phyloP scores from a whole-genome alignment of 345 rosid species.

The Ceriops zippeliana region DNA sequence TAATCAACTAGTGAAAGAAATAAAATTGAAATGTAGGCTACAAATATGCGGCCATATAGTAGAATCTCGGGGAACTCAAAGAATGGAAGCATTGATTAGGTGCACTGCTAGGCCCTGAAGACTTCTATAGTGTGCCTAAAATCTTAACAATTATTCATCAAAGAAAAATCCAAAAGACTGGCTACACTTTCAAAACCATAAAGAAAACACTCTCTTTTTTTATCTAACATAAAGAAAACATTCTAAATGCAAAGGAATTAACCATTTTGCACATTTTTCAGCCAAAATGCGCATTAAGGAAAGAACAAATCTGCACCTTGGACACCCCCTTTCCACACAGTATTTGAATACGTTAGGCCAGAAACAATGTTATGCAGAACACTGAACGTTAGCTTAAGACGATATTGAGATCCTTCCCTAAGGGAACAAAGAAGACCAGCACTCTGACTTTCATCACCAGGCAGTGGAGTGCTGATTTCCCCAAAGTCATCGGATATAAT shows the following conservation, averaged over 20 bases:
- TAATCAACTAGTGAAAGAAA: not conserved
- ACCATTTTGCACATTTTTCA: not conserved
- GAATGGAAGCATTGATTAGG: too few species aligned
- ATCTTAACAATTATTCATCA: too few species aligned
- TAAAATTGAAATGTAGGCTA: not conserved
- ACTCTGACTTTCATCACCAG: slow-evolving; percentile 27
- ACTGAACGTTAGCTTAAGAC: slow-evolving; percentile 42
- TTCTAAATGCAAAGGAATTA: not conserved
- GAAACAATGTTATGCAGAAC: slow-evolving; percentile 56
- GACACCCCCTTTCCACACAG: slow-evolving; percentile 48
- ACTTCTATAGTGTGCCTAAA: too few species aligned
- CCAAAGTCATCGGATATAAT: slow-evolving; percentile 46
- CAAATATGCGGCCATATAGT: not conserved
- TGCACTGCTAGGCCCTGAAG: too few species aligned
- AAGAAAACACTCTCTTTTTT: too few species aligned
- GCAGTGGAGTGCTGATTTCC: slow-evolving; percentile 40
- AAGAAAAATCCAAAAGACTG: not conserved
- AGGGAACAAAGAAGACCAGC: slow-evolving; percentile 35
- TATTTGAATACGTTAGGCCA: slow-evolving; percentile 44
- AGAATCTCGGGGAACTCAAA: not conserved
- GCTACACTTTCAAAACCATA: not conserved
- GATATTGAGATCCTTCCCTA: slow-evolving; percentile 48
- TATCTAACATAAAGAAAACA: not conserved
- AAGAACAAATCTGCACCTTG: slow-evolving; percentile 33
- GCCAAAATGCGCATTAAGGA: not conserved